Evolutionary conservation across 768 basidiomycete species (phyloP), one percentile per base, ranked within the genome.

Genomic region (Mycena capillaripes): DNA sequence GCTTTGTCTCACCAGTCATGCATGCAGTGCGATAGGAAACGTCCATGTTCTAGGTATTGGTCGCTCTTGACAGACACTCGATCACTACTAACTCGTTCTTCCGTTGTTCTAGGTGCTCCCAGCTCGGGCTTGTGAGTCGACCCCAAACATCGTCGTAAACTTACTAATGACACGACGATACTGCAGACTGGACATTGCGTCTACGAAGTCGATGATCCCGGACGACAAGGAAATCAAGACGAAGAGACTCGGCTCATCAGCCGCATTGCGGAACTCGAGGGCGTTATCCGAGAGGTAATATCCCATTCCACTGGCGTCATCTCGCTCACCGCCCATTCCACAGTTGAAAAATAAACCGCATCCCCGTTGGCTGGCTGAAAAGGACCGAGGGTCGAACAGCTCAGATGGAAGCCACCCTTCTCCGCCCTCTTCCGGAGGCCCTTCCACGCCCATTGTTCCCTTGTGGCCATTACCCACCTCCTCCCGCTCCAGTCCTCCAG

Each of bases 181-280:
- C 16, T 34, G 70, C 34, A 89, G 88, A 89, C 88, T n/a, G 89
- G 89, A 1, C 83, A 89, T 8, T 91, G 90, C 67, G 89, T 91
- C 8, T 91, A 91, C 74, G 89, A 91, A 77, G 86, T 90, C 9
- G 89, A 90, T 70, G 89, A 88, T 66, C 86, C 86, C 27, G 82
- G 76, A 64, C 81, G 84, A 71, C 81, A 84, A 78, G 82, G 75
- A 23, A 76, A 78, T 29, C 81, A 81, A 30, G 86, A 87, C 65
- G 89, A 91, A 71, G 79, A 84, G 32, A 82, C 84, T 25, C 84
- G 86, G n/a, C 82, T 91, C 23, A 87, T 88, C 59, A 82, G 84
- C 46, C 86, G 90, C 30, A 87, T 91, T 16, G 89, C 89, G 34
- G 90, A 91, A 70, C 83, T 91, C 2, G 90, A 91, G 73, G 87